A percentile compares a stretch with the other conserved stretches of the same genome.
phyloP scores from a whole-genome alignment of 257 asterid species.

The Solanum stenotomum region DNA sequence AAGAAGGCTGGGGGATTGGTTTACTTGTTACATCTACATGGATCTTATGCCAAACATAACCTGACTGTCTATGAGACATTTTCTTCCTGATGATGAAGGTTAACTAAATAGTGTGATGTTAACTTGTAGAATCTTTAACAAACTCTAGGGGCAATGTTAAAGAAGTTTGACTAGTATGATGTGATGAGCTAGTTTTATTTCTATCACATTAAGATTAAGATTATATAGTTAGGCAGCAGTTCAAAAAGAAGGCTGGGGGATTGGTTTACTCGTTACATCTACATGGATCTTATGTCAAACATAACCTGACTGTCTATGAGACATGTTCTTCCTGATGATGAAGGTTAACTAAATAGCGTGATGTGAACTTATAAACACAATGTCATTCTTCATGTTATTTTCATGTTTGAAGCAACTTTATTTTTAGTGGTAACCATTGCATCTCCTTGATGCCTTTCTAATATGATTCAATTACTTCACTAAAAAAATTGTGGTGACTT shows the following conservation, averaged over 20 bases:
- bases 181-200: neutral
- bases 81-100: neutral
- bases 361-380: neutral
- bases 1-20: neutral
- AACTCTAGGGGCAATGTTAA: neutral
- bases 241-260: neutral
- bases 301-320: neutral
- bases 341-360: neutral
- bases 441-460: neutral
- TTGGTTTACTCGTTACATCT: neutral
- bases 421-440: neutral
- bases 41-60: neutral
- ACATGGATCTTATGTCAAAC: neutral
- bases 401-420: neutral
- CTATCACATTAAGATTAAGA: neutral
- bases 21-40: neutral
- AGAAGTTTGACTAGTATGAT: neutral
- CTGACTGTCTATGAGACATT: neutral
- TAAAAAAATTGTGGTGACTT: neutral
- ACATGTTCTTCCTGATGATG: neutral
- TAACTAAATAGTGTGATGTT: neutral
- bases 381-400: neutral
- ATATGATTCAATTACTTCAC: neutral
- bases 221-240: neutral
- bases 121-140: neutral